A percentile compares a stretch with the other conserved stretches of the same genome.
Conservation (phyloP, 176 grass and related monocot genomes). For the Cymbopogon citratus region DNA sequence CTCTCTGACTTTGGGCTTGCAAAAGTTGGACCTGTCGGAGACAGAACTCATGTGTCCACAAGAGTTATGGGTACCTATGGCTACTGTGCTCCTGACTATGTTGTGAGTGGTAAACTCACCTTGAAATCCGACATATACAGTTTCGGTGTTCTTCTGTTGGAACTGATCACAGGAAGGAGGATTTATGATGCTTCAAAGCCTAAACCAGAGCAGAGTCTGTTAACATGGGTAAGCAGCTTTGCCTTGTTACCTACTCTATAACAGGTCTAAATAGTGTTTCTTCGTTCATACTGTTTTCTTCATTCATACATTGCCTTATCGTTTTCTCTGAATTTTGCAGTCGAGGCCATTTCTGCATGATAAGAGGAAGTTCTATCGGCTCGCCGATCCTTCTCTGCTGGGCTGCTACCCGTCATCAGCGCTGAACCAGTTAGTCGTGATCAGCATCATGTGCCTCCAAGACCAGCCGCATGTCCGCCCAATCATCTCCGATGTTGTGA, state of each 20-base stretch:
- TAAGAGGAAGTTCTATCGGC: constrained; percentile 58
- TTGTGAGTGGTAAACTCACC: constrained; percentile 75
- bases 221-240: constrained; percentile 64
- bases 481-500: constrained; percentile 62
- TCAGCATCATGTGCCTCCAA: constrained; percentile 91
- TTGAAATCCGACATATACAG: constrained; percentile 91
- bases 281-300: neutral
- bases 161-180: constrained; percentile 82
- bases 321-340: constrained; percentile 39
- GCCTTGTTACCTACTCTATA: neutral
- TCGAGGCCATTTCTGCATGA: constrained; percentile 70
- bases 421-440: constrained; percentile 74
- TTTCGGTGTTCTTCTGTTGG: constrained; percentile 82
- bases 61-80: constrained; percentile 98
- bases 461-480: constrained; percentile 86
- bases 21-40: constrained; percentile 80
- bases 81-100: constrained; percentile 94
- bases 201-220: constrained; percentile 50
- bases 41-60: constrained; percentile 80
- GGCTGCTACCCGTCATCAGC: constrained; percentile 56
- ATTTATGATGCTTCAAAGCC: constrained; percentile 63
- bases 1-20: constrained; percentile 96
- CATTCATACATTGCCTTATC: neutral
- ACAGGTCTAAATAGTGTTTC: neutral
- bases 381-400: constrained; percentile 68